Conservation (phyloP, 2,329 filamentous ascomycete genomes). For the Trichoderma sp. region DNA sequence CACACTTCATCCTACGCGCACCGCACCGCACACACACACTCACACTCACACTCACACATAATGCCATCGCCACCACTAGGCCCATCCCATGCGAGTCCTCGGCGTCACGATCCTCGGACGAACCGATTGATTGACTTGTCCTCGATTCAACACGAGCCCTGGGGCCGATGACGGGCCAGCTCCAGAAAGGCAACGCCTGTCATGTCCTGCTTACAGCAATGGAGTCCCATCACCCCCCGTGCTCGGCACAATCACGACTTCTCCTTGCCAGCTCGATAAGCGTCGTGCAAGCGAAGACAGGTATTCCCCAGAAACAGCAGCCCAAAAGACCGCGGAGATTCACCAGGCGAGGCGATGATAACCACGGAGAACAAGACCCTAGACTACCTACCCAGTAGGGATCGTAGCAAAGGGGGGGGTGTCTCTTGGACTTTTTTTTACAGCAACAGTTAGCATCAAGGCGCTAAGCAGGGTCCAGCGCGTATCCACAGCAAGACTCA, state of each 20-base stretch:
- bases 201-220: neutral
- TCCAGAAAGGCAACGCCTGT: neutral
- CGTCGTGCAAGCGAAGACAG: conserved; percentile 14
- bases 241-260: neutral
- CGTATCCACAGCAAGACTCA: neutral
- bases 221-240: neutral
- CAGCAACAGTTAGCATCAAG: neutral
- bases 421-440: conserved; percentile 1
- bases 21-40: neutral
- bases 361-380: neutral
- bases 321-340: conserved; percentile 5
- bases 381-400: conserved; percentile 18
- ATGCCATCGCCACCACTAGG: neutral
- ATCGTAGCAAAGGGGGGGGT: conserved; percentile 16
- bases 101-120: neutral
- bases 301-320: conserved; percentile 16
- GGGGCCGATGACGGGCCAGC: neutral
- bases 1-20: neutral
- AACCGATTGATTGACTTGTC: neutral
- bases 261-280: neutral
- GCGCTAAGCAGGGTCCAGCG: conserved; percentile 2
- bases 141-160: neutral
- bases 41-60: neutral
- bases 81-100: neutral
- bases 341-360: conserved; percentile 1